phyloP scores from a whole-genome alignment of 108 stramenopile species.

The Conticribra weissflogii region DNA sequence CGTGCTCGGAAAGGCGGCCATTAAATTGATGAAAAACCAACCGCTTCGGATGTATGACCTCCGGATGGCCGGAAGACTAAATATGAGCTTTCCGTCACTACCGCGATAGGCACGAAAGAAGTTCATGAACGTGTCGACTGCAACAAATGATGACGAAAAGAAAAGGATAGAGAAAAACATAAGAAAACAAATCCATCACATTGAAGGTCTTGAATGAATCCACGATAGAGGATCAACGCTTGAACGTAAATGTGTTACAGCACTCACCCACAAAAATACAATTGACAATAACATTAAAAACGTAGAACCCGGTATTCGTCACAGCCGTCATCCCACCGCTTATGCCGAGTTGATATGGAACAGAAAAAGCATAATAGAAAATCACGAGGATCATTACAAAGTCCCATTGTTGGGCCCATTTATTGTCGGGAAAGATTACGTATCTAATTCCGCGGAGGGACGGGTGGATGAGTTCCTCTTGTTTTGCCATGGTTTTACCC shows the following conservation, averaged over 20 bases:
- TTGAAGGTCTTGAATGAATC: neutral
- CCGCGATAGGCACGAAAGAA: constrained; percentile 54
- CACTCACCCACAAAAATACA: constrained; percentile 31
- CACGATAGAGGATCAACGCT: neutral
- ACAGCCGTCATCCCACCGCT: constrained; percentile 41
- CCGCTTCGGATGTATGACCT: constrained; percentile 40
- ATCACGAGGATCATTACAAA: constrained; percentile 45
- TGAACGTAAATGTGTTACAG: neutral
- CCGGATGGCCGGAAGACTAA: constrained; percentile 36
- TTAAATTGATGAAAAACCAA: constrained; percentile 47
- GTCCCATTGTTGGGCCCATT: constrained; percentile 38
- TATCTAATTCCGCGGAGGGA: constrained; percentile 30
- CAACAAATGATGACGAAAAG: neutral
- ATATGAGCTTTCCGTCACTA: constrained; percentile 26
- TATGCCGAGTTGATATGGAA: constrained; percentile 50
- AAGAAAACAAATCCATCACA: neutral
- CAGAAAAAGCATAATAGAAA: constrained; percentile 36
- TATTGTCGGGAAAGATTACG: constrained; percentile 46
- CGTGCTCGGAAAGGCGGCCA: constrained; percentile 40
- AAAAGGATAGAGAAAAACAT: neutral
- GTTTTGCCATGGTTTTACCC: constrained; percentile 4
- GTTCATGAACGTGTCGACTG: constrained; percentile 52
- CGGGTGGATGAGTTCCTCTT: constrained; percentile 3
- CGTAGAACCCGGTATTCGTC: constrained; percentile 11
- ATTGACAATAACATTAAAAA: constrained; percentile 45